Conservation (phyloP, 106 monocot genomes). For the Platanthera guangdongensis region DNA sequence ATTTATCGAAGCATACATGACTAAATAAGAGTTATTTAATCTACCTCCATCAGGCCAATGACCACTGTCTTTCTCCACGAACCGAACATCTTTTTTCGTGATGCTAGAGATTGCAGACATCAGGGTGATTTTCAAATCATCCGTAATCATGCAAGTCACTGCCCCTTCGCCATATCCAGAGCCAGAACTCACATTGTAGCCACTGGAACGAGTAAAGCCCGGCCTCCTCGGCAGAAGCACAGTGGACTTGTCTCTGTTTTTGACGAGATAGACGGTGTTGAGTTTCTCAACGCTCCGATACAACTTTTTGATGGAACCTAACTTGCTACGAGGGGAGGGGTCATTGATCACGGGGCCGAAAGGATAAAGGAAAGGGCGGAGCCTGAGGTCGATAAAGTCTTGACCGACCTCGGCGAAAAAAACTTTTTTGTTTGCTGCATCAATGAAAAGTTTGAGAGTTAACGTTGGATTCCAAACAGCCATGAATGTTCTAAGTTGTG, state of each 20-base stretch:
- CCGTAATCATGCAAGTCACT: slow-evolving; percentile 32
- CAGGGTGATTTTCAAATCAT: slow-evolving; percentile 22
- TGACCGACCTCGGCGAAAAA: slow-evolving; percentile 20
- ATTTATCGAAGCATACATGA: too few relatives aligned
- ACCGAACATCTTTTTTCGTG: slow-evolving; percentile 11
- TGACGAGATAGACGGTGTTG: background rate
- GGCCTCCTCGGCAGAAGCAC: too few relatives aligned
- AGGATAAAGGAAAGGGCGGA: slow-evolving; percentile 19
- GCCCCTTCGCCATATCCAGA: background rate
- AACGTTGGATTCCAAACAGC: background rate
- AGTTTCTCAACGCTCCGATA: slow-evolving; percentile 12
- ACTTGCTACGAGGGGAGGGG: background rate
- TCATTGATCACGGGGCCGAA: slow-evolving; percentile 20
- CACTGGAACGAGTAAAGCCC: too few relatives aligned
- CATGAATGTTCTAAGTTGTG: background rate
- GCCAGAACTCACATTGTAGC: background rate
- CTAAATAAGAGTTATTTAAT: background rate
- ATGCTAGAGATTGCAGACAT: slow-evolving; percentile 25
- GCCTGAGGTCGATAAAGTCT: slow-evolving; percentile 24
- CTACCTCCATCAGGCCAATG: slow-evolving; percentile 18
- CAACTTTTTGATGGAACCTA: slow-evolving; percentile 3
- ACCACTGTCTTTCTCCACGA: slow-evolving; percentile 15
- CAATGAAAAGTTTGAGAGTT: slow-evolving; percentile 26
- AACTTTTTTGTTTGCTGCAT: slow-evolving; percentile 6
- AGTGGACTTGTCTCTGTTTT: background rate